Base-by-base conservation (phyloP, 768 basidiomycete species). In the Suillus discolor region DNA sequence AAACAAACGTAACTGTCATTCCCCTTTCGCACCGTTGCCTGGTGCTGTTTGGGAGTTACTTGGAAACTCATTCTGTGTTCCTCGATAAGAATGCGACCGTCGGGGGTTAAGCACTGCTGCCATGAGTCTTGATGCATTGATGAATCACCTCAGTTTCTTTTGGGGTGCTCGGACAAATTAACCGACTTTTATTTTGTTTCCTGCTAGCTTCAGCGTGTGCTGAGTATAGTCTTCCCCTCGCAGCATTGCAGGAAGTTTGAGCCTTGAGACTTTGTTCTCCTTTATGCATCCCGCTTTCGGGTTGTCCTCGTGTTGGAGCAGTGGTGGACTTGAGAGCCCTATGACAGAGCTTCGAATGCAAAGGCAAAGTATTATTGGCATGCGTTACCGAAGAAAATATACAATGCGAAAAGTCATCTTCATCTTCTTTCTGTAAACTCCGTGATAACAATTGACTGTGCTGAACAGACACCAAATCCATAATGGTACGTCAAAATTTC, bases 251-350 rank as follows among this genome's bases (percentile, higher is more conserved):
- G 71, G 90, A 93, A 85, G 39, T 18, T 34, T 54, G 54, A 23
- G 45, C 12, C n/a, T 49, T 49, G 6, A 36, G 15, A 45, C 28
- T 28, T 39, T 34, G 8, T 11, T 34, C 15, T 59, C 11, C 2
- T 39, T 63, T n/a, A 54, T 53, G 1, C n/a, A 57, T 59, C 5
- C 20, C 23, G 8, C 61, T 20, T 65, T 25, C 66, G 93, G 91
- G 87, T 94, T 65, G 87, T 94, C 6, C 80, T 67, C 80, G 91
- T 65, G 93, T 94, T 72, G 91, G 96, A 75, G 86, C 89, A 5
- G 92, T 96, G 3, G 94, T 97, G 75, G 93, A 96, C 70, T 75
- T 96, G 71, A 94, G 91, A 74, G 88, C 89, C 0, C 73, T 96
- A 34, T 81, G 84, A 11, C 85, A 88, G 59, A 78, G 80, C 25